A percentile compares a stretch with the other conserved stretches of the same genome.
Evolutionary conservation across 2,329 filamentous ascomycete genomes (phyloP).

Genomic region (Hansfordia pulvinata): DNA sequence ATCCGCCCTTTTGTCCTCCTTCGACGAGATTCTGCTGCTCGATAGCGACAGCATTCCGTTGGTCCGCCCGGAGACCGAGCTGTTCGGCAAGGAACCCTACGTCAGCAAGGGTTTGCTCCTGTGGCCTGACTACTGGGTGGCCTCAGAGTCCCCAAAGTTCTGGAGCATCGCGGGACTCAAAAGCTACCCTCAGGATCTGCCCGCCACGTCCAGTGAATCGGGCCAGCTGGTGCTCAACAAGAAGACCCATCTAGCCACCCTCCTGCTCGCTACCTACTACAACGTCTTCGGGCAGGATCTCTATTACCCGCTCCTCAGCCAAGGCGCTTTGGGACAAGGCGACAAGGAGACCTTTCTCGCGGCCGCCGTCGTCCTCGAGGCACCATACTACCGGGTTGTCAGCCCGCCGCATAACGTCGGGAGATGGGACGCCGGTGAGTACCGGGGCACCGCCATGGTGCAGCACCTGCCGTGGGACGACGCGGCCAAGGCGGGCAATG

Average conservation of each 20-base stretch:
- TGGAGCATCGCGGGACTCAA: constrained; percentile 20
- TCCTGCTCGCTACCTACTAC: constrained; percentile 33
- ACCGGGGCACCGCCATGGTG: too few species aligned
- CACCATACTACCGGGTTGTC: constrained; percentile 25
- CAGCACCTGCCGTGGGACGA: too few species aligned
- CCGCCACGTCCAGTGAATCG: constrained; percentile 22
- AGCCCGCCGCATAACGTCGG: constrained; percentile 1
- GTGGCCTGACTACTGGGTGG: constrained; percentile 32
- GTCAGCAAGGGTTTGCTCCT: constrained; percentile 23
- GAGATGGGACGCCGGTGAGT: too few species aligned
- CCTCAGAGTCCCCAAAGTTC: constrained; percentile 21
- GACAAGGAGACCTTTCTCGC: constrained; percentile 36
- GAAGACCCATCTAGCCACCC: constrained; percentile 20
- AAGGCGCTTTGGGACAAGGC: constrained; percentile 31
- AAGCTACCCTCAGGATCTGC: constrained; percentile 16
- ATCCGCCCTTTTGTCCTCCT: constrained; percentile 32
- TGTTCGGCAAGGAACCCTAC: constrained; percentile 27
- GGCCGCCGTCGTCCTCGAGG: constrained; percentile 23
- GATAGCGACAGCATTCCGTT: constrained; percentile 6
- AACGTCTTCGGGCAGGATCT: constrained; percentile 28
- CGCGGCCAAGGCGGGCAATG: too few species aligned
- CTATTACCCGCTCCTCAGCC: constrained; percentile 29
- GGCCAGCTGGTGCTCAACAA: constrained; percentile 31
- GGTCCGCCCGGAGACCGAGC: constrained; percentile 16
- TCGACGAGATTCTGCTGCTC: constrained; percentile 13